phyloP scores from a whole-genome alignment of 441 rosid species.

The Erodium texanum region DNA sequence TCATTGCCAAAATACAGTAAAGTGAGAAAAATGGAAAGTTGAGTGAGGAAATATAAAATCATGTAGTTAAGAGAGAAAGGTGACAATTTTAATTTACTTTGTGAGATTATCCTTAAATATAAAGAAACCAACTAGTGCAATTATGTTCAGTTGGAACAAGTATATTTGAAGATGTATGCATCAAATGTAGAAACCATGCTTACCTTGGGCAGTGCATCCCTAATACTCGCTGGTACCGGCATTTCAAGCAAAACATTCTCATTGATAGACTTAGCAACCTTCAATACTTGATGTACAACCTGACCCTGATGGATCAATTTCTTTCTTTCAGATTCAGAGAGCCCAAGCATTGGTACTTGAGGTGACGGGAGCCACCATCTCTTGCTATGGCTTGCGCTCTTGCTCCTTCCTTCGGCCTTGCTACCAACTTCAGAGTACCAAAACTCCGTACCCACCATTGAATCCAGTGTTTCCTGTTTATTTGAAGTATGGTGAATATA shows the following conservation, averaged over 20 bases:
- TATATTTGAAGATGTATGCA: not conserved
- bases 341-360: slow-evolving; percentile 72
- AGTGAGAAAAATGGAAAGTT: too few species aligned
- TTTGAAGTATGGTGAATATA: slow-evolving; percentile 5
- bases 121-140: not conserved
- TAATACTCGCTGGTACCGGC: slow-evolving; percentile 61
- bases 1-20: too few species aligned
- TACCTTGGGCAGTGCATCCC: slow-evolving; percentile 80
- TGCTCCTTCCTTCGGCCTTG: slow-evolving; percentile 67
- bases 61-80: too few species aligned
- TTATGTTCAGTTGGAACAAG: not conserved
- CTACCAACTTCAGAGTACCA: slow-evolving; percentile 84
- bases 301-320: slow-evolving; percentile 44
- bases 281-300: slow-evolving; percentile 78
- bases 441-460: slow-evolving; percentile 79
- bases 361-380: slow-evolving; percentile 97
- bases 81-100: too few species aligned
- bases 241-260: slow-evolving; percentile 78
- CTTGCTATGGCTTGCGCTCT: slow-evolving; percentile 61
- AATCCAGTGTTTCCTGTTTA: slow-evolving; percentile 71
- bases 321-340: slow-evolving; percentile 66
- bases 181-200: slow-evolving; percentile 10
- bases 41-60: too few species aligned
- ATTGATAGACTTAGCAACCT: slow-evolving; percentile 90
- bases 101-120: too few species aligned